Base-by-base conservation (phyloP, 1,139 yeast species). In the Scheffersomyces cryptocercus region DNA sequence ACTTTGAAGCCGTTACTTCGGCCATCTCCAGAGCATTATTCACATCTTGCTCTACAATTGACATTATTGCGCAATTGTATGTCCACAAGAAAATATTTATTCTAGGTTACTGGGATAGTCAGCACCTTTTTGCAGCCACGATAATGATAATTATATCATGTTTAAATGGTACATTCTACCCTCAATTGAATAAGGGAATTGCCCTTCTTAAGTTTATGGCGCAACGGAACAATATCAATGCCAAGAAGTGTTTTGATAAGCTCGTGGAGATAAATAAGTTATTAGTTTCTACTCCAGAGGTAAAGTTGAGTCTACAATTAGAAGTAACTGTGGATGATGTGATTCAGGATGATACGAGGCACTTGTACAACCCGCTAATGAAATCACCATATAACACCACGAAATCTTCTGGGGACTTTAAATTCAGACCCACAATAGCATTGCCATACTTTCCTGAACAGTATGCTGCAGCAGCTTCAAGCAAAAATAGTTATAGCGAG, bases 31-130 rank as follows among this genome's bases (percentile, higher is more conserved):
- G 66, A 45, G 70, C 79, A 29, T 60, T 76, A 9, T 56, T 62
- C 28, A 66, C 75, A 0, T 71, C 82, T 1, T 59, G 67, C 40
- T 59, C 72, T 11, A 70, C 73, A 10, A 66, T 78, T 31, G 71
- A 70, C 43, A 61, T 76, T 13, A 48, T 77, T 1, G 48, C 62
- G 20, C 66, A 67, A 41, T 59, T 78, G 39, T 69, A 65, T 37
- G 62, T 62, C 35, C 55, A 63, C 43, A 62, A 68, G 8, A 55
- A 68, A 49, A 55, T 77, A 24, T 76, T 77, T 33, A 60, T 67
- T 13, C 65, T 72, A 45, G 83, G 82, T 10, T 77, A 73, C 53
- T 77, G 80, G 77, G 82, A 79, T 54, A 68, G 77, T 31, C 79
- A 77, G 51, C 77, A 76, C 55, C 58, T 78, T 40, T 77, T 69